phyloP scores from a whole-genome alignment of 2,329 filamentous ascomycete genomes.

The Cercospora berteroae region DNA sequence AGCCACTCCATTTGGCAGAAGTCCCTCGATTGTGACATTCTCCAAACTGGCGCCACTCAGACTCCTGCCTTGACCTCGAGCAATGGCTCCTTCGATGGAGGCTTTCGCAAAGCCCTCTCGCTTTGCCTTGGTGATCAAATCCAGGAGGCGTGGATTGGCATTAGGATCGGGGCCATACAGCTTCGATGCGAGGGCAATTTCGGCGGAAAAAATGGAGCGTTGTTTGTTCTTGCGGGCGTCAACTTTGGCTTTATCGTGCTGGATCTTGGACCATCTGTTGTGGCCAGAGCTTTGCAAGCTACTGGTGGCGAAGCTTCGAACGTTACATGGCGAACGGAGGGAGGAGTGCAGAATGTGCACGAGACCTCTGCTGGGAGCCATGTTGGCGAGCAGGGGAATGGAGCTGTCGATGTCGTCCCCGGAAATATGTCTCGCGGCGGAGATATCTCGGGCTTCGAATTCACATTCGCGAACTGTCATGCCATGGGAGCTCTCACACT shows the following conservation, averaged over 20 bases:
- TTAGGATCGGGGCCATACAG: slow-evolving; percentile 73
- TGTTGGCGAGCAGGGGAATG: slow-evolving; percentile 11
- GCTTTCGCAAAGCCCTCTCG: slow-evolving; percentile 82
- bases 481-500: neutral
- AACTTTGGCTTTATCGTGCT: slow-evolving; percentile 85
- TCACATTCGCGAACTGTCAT: neutral
- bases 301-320: slow-evolving; percentile 27
- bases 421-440: neutral
- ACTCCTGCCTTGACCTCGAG: slow-evolving; percentile 82
- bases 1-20: slow-evolving; percentile 70
- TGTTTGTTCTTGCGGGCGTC: slow-evolving; percentile 76
- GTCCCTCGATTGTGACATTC: slow-evolving; percentile 71
- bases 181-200: slow-evolving; percentile 73
- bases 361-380: slow-evolving; percentile 37
- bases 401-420: neutral
- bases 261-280: slow-evolving; percentile 94
- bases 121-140: slow-evolving; percentile 73
- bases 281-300: slow-evolving; percentile 59
- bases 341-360: neutral
- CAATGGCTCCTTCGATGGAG: slow-evolving; percentile 79
- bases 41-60: slow-evolving; percentile 74
- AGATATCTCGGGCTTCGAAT: neutral
- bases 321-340: slow-evolving; percentile 19
- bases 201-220: slow-evolving; percentile 66
- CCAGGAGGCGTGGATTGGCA: slow-evolving; percentile 72